Percentiles rank a stretch among this genome's conserved stretches.
phyloP scores from a whole-genome alignment of 2,329 filamentous ascomycete species.

The Fusarium musae region DNA sequence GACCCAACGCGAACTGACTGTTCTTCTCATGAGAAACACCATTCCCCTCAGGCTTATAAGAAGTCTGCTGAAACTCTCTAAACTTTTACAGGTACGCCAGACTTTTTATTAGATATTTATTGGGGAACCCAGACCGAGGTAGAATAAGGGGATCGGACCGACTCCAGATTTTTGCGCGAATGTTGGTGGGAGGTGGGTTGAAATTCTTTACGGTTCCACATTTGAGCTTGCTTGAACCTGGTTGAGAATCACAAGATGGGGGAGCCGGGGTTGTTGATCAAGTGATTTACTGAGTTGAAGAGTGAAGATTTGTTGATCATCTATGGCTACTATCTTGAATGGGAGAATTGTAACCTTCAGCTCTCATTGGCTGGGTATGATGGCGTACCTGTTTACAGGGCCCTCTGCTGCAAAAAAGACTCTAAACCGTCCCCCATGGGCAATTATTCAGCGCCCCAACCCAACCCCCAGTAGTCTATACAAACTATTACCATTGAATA shows the following conservation, averaged over 20 bases:
- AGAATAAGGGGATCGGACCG: conserved; percentile 25
- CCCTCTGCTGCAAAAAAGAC: background rate
- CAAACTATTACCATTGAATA: conserved; percentile 25
- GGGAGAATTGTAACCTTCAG: background rate
- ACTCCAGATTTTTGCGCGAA: conserved; percentile 26
- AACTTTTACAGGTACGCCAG: background rate
- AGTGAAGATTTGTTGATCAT: background rate
- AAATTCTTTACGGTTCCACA: conserved; percentile 30
- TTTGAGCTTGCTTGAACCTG: conserved; percentile 23
- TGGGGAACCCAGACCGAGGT: conserved; percentile 12
- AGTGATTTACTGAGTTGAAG: background rate
- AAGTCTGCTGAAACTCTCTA: background rate
- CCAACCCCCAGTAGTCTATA: conserved; percentile 1
- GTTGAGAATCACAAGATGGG: conserved; percentile 5
- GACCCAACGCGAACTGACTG: background rate
- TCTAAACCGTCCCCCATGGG: conserved; percentile 20
- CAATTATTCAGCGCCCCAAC: conserved; percentile 8
- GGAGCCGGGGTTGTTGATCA: background rate
- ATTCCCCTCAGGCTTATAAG: background rate
- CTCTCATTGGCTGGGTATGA: conserved; percentile 1
- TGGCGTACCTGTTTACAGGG: background rate
- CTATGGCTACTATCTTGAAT: background rate
- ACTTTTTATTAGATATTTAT: background rate
- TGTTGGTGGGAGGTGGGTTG: conserved; percentile 12
- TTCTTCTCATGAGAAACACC: background rate